Evolutionary conservation across 2,329 filamentous ascomycete genomes (phyloP).

Genomic region (Nectriaceae sp.): DNA sequence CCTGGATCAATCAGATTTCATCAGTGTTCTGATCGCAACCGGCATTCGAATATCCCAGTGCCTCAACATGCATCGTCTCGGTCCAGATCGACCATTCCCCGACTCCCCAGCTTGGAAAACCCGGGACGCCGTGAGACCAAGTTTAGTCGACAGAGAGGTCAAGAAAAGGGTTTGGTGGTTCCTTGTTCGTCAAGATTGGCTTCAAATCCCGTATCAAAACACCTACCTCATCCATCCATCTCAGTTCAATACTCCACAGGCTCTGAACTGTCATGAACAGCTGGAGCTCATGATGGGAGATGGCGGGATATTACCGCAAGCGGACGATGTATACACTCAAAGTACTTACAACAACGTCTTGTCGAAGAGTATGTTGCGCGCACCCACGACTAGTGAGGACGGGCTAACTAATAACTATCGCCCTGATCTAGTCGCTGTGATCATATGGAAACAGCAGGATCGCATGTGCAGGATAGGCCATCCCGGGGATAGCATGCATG

Average conservation of each 20-base stretch:
- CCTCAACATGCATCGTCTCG: constrained; percentile 5
- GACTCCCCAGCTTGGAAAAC: background rate
- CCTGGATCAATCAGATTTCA: constrained; percentile 5
- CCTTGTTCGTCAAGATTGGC: constrained; percentile 10
- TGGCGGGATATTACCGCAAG: background rate
- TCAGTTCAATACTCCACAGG: constrained; percentile 9
- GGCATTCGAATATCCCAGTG: constrained; percentile 6
- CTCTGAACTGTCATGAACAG: constrained; percentile 3
- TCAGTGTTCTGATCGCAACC: constrained; percentile 1
- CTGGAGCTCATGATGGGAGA: constrained; percentile 1
- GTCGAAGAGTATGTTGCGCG: background rate
- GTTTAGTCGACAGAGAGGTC: constrained; percentile 5
- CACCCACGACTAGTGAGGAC: background rate
- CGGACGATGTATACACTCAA: constrained; percentile 1
- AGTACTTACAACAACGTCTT: constrained; percentile 2
- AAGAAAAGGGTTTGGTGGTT: constrained; percentile 11
- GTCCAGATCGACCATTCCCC: background rate
- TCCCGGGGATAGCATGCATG: background rate
- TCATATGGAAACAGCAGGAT: constrained; percentile 9
- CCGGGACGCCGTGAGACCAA: background rate
- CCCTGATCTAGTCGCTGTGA: constrained; percentile 5
- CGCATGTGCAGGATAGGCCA: constrained; percentile 5
- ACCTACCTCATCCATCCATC: constrained; percentile 8
- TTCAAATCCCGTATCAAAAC: constrained; percentile 12
- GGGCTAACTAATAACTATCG: background rate